Conservation (phyloP, 2,329 filamentous ascomycete genomes). For the Aspergillus amoenus region DNA sequence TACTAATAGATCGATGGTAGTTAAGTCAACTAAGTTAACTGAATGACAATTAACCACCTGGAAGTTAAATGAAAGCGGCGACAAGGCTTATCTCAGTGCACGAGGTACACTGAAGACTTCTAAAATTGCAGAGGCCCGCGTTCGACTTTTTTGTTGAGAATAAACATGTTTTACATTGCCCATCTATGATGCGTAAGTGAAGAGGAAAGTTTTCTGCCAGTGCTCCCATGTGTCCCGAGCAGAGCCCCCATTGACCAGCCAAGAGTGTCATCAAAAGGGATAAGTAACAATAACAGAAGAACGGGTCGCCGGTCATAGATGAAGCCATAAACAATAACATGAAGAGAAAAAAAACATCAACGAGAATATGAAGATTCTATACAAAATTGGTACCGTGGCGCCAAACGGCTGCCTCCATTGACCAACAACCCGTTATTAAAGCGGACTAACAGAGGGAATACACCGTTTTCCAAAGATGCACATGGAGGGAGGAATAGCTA, state of each 20-base stretch:
- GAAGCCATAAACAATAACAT: conserved; percentile 24
- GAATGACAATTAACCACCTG: no score
- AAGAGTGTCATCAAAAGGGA: conserved; percentile 26
- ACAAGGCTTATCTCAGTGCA: not conserved
- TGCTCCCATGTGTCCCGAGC: conserved; percentile 28
- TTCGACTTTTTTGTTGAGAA: not conserved
- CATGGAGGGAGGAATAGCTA: conserved; percentile 42
- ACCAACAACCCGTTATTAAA: conserved; percentile 34
- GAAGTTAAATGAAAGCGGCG: not conserved
- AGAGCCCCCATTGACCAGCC: conserved; percentile 22
- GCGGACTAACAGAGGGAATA: conserved; percentile 32
- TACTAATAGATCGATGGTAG: not conserved
- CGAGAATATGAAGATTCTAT: conserved; percentile 37
- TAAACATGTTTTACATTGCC: conserved; percentile 39
- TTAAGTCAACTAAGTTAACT: no score
- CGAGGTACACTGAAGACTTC: not conserved
- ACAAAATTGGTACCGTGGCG: conserved; percentile 40
- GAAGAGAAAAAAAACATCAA: conserved; percentile 6
- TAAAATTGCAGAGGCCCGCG: not conserved
- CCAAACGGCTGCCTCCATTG: conserved; percentile 36
- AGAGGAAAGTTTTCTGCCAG: conserved; percentile 28
- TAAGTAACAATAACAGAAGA: conserved; percentile 23
- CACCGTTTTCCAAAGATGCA: conserved; percentile 34
- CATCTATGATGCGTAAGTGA: conserved; percentile 39
- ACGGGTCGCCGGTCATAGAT: conserved; percentile 28